Evolutionary conservation across 495 filamentous ascomycete species (phyloP), one percentile per base, ranked within the genome.

Genomic region (Xylaria telfairii): DNA sequence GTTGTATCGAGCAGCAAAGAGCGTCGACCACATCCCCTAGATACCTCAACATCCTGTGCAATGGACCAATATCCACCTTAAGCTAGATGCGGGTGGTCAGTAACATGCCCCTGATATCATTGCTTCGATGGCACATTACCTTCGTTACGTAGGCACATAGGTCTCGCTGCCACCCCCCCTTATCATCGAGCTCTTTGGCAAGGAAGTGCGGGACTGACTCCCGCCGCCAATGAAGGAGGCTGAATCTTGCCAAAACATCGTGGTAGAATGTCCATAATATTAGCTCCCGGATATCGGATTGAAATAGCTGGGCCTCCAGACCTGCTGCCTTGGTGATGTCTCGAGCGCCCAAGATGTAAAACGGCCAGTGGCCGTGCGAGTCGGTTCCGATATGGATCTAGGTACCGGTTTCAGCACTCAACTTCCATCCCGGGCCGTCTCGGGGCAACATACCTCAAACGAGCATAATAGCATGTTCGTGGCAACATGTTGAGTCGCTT

Each of bases 191-290:
- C 39, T 57, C 37, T 59, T 60, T 60, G 2, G 51, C 65, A 32
- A 68, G 42, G 21, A 60, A 28, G 5, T 34, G 26, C 1, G 24
- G 53, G 15, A 60, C 26, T 13, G 60, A 49, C 6, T 60, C 59
- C 66, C 59, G 68, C 57, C 72, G 47, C 80, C 80, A 82, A 67
- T 81, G 76, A 32, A 68, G 70, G 12, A 74, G 64, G 46, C 75
- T 77, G 65, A 82, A 82, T 56, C 74, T 74, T 12, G 74, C 73
- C 30, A 79, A 70, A 8, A 81, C 78, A 67, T 78, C 78, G 56
- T 82, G 77, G 60, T 82, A 81, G 47, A 77, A 77, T 34, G 79
- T 76, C 80, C 80, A 82, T 65, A 80, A 72, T 41, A 79, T 47
- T 63, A 82, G 59, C 24, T 67, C 69, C 39, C 70, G 65, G 21